phyloP scores from a whole-genome alignment of 2,329 filamentous ascomycete genomes.

The Purpureocillium lavendulum region DNA sequence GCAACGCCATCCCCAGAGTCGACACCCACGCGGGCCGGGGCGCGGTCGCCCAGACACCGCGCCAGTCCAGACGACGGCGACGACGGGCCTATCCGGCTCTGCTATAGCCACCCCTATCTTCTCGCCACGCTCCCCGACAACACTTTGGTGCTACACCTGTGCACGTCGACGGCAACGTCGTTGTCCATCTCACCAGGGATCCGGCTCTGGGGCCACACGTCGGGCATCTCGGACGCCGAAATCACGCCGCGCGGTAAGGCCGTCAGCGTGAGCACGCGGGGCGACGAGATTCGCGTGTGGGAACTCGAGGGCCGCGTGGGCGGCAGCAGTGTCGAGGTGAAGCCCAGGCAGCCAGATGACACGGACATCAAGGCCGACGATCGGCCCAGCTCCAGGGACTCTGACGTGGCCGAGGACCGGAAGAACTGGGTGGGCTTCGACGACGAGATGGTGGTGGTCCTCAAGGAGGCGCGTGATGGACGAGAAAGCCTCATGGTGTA shows the following conservation, averaged over 20 bases:
- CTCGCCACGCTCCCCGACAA: constrained; percentile 81
- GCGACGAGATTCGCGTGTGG: constrained; percentile 78
- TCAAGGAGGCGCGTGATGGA: constrained; percentile 62
- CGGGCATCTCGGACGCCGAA: constrained; percentile 76
- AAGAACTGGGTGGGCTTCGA: constrained; percentile 77
- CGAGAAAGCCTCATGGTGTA: constrained; percentile 73
- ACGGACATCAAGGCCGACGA: constrained; percentile 10
- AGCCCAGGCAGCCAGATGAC: constrained; percentile 24
- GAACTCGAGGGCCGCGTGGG: constrained; percentile 67
- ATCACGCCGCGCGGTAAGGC: constrained; percentile 80
- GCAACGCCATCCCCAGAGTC: constrained; percentile 7
- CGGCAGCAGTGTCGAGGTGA: constrained; percentile 46
- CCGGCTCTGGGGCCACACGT: constrained; percentile 85
- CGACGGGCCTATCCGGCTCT: constrained; percentile 52
- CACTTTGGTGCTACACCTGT: constrained; percentile 73
- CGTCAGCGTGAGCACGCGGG: constrained; percentile 77
- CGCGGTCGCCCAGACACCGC: constrained; percentile 5
- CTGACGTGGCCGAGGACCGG: constrained; percentile 31
- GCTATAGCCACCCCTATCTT: constrained; percentile 76
- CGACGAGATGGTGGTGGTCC: constrained; percentile 82
- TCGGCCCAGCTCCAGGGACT: not conserved
- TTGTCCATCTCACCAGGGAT: constrained; percentile 66
- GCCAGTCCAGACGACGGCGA: constrained; percentile 11
- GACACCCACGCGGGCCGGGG: constrained; percentile 5
- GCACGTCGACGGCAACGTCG: constrained; percentile 59